Conservation (phyloP, 306 rosid species). For the Begonia loranthoides region DNA sequence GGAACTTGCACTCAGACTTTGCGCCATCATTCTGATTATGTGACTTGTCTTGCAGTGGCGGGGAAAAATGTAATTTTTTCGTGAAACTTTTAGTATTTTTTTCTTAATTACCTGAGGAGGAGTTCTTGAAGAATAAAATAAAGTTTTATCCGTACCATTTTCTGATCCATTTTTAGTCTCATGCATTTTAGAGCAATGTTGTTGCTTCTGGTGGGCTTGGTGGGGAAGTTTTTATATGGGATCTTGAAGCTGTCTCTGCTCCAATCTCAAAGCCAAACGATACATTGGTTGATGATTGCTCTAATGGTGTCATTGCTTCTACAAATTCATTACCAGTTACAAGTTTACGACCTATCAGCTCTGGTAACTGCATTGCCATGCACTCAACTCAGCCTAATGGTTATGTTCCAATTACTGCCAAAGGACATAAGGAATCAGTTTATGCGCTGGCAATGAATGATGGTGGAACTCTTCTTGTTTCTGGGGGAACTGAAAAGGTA, state of each 20-base stretch:
- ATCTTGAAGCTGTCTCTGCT: conserved; percentile 72
- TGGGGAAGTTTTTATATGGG: conserved; percentile 99
- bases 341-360: conserved; percentile 65
- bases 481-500: conserved; percentile 99
- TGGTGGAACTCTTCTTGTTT: conserved; percentile 76
- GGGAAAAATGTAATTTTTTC: conserved; percentile 76
- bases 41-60: conserved; percentile 85
- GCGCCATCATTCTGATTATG: conserved; percentile 90
- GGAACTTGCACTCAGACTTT: conserved; percentile 74
- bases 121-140: conserved; percentile 15
- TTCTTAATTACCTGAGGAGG: conserved; percentile 8
- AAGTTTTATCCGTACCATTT: conserved; percentile 29
- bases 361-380: conserved; percentile 60
- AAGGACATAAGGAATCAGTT: conserved; percentile 98
- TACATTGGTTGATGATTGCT: conserved; percentile 56
- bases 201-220: conserved; percentile 99
- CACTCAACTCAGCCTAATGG: conserved; percentile 73
- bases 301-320: conserved; percentile 66
- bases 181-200: conserved; percentile 96
- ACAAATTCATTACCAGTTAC: conserved; percentile 54
- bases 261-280: conserved; percentile 60
- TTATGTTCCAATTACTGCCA: conserved; percentile 74
- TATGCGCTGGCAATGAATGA: conserved; percentile 94
- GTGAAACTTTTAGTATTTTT: conserved; percentile 22
- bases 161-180: conserved; percentile 85